phyloP scores from a whole-genome alignment of 306 rosid species.

The Aeschynomene evenia region DNA sequence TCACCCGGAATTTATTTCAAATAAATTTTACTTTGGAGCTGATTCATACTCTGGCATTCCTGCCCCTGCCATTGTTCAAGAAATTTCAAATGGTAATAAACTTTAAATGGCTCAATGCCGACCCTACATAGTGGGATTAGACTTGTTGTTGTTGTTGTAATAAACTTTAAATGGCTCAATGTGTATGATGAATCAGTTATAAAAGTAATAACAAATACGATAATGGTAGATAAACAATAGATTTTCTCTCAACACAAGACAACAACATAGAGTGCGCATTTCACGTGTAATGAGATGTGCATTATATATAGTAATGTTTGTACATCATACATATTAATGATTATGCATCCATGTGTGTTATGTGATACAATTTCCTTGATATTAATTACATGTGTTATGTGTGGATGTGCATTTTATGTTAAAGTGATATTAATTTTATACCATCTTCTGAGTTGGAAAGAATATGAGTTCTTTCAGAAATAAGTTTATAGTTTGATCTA shows the following conservation, averaged over 20 bases:
- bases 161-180: not conserved
- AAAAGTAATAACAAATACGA: not conserved
- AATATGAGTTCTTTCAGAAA: not conserved
- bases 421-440: not conserved
- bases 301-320: no score
- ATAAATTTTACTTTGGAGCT: conserved; percentile 59
- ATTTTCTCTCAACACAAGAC: no score
- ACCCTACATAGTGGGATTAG: no score
- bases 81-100: conserved; percentile 57
- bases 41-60: conserved; percentile 75
- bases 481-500: not conserved
- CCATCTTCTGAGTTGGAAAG: not conserved
- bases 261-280: no score
- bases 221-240: no score
- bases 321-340: no score
- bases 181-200: not conserved
- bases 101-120: not conserved
- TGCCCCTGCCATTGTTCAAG: conserved; percentile 46
- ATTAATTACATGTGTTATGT: no score
- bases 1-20: conserved; percentile 58
- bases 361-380: no score
- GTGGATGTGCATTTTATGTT: no score
- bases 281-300: no score
- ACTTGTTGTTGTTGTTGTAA: no score
- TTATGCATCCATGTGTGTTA: no score